Base-by-base conservation (phyloP, 345 rosid species). In the Moringa oleifera region DNA sequence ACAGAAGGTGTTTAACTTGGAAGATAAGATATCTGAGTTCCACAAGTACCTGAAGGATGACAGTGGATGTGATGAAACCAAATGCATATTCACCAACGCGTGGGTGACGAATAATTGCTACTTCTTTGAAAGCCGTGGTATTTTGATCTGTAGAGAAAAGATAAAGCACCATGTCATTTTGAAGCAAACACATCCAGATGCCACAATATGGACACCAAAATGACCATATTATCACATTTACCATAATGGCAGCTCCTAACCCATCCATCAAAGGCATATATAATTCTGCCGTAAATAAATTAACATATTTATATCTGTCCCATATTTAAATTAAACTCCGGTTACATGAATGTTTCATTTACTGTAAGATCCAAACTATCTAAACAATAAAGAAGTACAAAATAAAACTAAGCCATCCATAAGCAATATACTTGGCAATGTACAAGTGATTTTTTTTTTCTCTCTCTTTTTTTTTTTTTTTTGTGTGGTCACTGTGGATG, bases 21-120 rank as follows among this genome's bases (percentile, higher is more conserved):
- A 41, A 41, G 47, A 41, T 1, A 41, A 41, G 47, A 41, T 41
- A 41, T 11, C n/a, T n/a, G n/a, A n/a, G n/a, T n/a, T 33, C 37
- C 37, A 41, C 47, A 41, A 31, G 23, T 69, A 89, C 98, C 91
- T 92, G 95, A 68, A 89, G 96, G 69, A 72, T 70, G 56, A 89
- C 87, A 15, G 98, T 82, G 18, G 96, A 89, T 72, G 98, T 89
- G 71, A 91, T 91, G 60, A 91, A 89, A 58, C 98, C 96, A 79
- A 91, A 91, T 13, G 96, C 98, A 68, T 89, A 91, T 83, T 91
- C 98, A 22, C 96, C 98, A 72, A 87, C 68, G 65, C 95, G 95
- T 51, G 98, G 98, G 73, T 92, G 98, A 25, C 89, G 80, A 50
- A 92, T 89, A 51, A 92, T 92, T 24, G 98, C 98, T 25, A 92